Percentiles rank a stretch among this genome's conserved stretches.
Conservation (phyloP, 2,329 filamentous ascomycete species). For the Calycina herbarum region DNA sequence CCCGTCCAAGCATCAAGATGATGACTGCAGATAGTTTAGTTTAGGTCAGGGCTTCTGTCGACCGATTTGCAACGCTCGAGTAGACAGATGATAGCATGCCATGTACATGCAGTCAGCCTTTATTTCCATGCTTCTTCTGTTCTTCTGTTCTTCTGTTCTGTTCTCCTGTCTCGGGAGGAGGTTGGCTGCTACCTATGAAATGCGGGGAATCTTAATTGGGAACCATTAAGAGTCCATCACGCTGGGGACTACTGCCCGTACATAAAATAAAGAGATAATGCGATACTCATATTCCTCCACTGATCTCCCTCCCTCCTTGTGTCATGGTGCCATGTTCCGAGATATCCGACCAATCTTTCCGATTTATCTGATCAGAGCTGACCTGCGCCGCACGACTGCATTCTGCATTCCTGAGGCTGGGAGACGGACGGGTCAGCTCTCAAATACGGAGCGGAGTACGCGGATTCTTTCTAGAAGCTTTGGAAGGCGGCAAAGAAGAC, state of each 20-base stretch:
- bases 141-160: background rate
- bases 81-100: too few species aligned
- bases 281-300: too few species aligned
- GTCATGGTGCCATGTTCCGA: too few species aligned
- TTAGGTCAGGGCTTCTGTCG: too few species aligned
- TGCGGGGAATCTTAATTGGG: too few species aligned
- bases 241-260: too few species aligned
- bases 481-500: background rate
- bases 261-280: too few species aligned
- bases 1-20: too few species aligned
- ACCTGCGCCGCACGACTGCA: background rate
- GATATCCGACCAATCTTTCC: background rate
- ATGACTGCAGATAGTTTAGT: too few species aligned
- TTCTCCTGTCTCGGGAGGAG: background rate
- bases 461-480: constrained; percentile 1
- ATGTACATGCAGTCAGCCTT: background rate
- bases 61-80: too few species aligned
- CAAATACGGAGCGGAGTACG: background rate
- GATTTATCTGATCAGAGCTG: background rate
- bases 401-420: background rate
- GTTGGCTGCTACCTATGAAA: background rate
- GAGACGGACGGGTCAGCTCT: background rate
- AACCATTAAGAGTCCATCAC: too few species aligned
- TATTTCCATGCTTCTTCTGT: background rate
- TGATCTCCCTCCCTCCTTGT: too few species aligned